Base-by-base conservation (phyloP, 83 land plant genomes). In the Thuja plicata region DNA sequence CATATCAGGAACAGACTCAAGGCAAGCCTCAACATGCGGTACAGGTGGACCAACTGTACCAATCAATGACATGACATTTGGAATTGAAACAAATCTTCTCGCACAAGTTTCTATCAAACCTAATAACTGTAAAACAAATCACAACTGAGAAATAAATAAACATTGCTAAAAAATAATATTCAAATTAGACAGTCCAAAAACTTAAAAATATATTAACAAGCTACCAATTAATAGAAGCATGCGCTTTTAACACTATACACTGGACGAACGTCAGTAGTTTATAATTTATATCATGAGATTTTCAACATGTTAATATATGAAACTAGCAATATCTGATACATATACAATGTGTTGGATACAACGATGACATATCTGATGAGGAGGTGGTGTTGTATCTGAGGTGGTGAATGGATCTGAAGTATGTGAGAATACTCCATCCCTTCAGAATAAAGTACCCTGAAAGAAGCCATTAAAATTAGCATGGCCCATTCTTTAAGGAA, bases 41-140 rank as follows among this genome's bases (percentile, higher is more conserved):
- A 95, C 85, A 41, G 99, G 99, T 85, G 99, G 98, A 8, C 99
- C 99, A 57, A 98, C 99, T 45, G 99, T 97, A n/a, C 99, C 99
- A 48, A 96, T 91, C 98, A 95, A 95, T 9, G 91, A 79, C n/a
- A 94, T 48, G 30, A 92, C 94, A 92, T 98, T 92, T 34, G 99
- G 99, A 52, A 98, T 87, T 32, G 98, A 95, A 35, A 98, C 95
- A 92, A 97, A 96, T 88, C 99, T 97, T 15, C 97, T 99, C 0
- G 97, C 99, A 94, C 99, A 98, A 11, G 96, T 97, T 92, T 98
- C 99, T 15, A 99, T 98, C 85, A 98, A 90, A 87, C 99, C 99
- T 98, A 89, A 85, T 37, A 87, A 87, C 88, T 79, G 52, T 30
- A 46, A 83, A 83, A 27, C 38, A 60, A n/a, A n/a, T n/a, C n/a